phyloP scores from a whole-genome alignment of 306 rosid genomes.

The Gleditsia sinensis region DNA sequence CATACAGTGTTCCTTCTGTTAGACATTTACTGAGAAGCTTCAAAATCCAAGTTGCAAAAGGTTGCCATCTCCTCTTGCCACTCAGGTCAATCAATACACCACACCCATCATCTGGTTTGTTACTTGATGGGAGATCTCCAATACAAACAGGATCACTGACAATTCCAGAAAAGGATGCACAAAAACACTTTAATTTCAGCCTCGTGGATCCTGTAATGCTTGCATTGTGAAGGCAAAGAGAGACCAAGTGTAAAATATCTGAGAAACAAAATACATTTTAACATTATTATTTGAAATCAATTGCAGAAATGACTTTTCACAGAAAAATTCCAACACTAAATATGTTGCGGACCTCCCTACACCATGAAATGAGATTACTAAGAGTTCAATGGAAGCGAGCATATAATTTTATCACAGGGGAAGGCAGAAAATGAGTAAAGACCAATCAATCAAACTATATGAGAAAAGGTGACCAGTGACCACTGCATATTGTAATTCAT shows the following conservation, averaged over 20 bases:
- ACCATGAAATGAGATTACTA: neutral
- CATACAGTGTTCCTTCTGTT: slow-evolving; percentile 85
- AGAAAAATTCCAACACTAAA: neutral
- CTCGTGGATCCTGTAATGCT: slow-evolving; percentile 42
- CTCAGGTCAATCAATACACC: slow-evolving; percentile 73
- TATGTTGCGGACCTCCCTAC: neutral
- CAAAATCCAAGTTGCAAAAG: slow-evolving; percentile 83
- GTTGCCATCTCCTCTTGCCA: slow-evolving; percentile 68
- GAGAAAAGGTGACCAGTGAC: neutral
- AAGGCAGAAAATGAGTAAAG: neutral
- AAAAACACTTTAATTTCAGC: slow-evolving; percentile 65
- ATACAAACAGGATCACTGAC: slow-evolving; percentile 53
- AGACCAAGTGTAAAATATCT: slow-evolving; percentile 70
- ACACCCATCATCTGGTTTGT: slow-evolving; percentile 58
- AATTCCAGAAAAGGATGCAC: slow-evolving; percentile 53
- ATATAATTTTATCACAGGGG: neutral
- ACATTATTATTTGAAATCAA: neutral
- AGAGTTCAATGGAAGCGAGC: neutral
- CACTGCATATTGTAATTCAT: neutral
- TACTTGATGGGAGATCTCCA: slow-evolving; percentile 62
- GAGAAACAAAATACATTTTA: slow-evolving; percentile 23
- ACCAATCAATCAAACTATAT: neutral
- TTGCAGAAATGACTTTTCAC: neutral
- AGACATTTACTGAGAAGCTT: slow-evolving; percentile 74
- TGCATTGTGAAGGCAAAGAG: slow-evolving; percentile 41